These are phyloP conservation scores for Blastomyces parvus DNA, from an alignment of 2,329 filamentous ascomycete genomes.

Conservation along the genomic window DNA sequence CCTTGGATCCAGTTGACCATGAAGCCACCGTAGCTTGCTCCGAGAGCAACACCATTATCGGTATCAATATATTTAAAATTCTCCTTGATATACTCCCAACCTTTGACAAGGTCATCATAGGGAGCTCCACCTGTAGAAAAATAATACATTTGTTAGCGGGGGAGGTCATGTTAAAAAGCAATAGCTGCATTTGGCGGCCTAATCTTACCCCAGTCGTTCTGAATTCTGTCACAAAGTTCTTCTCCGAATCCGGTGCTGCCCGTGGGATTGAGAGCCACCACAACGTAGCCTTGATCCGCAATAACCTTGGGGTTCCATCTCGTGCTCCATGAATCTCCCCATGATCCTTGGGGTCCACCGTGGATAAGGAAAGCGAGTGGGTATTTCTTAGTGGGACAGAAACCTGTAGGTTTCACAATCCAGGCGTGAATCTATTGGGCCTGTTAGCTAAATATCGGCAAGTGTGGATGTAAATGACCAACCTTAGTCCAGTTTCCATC, in stretches of 20 bases:
- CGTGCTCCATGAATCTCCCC: constrained; percentile 66
- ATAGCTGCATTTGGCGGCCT: neutral
- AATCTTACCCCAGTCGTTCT: constrained; percentile 61
- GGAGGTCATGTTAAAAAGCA: too few species aligned
- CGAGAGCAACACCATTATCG: constrained; percentile 31
- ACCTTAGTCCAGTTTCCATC: constrained; percentile 31
- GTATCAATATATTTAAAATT: constrained; percentile 33
- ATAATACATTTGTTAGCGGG: neutral
- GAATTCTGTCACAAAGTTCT: constrained; percentile 64
- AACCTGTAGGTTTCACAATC: constrained; percentile 43
- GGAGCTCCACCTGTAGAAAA: constrained; percentile 48
- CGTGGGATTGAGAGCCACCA: constrained; percentile 71
- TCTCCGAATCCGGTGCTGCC: constrained; percentile 78
- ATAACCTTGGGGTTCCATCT: constrained; percentile 82
- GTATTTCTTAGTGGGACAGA: constrained; percentile 62
- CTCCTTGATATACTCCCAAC: constrained; percentile 58
- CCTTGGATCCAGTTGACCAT: constrained; percentile 78
- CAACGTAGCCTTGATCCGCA: constrained; percentile 79
- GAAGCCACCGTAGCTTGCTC: constrained; percentile 36
- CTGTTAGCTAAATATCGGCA: constrained; percentile 13
- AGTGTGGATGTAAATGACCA: neutral
- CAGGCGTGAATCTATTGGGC: constrained; percentile 29
- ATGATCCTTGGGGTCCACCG: constrained; percentile 70
- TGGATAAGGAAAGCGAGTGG: constrained; percentile 73
- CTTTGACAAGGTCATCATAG: constrained; percentile 70